Base-by-base conservation (phyloP, 139 green algal genomes). In the Parachlorella kessleri region DNA sequence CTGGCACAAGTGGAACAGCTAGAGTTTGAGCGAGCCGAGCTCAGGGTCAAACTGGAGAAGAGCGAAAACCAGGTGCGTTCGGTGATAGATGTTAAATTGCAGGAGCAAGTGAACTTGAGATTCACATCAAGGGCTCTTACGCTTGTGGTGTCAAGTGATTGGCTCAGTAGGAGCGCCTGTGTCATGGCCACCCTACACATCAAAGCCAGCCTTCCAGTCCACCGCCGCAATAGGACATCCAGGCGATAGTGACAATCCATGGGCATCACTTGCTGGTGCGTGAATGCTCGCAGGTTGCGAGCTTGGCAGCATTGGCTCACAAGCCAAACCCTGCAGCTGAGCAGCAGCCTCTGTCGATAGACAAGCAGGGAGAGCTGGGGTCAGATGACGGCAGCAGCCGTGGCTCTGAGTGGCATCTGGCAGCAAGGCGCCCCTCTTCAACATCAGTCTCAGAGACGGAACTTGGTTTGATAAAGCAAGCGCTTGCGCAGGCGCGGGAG, bases 1-100 rank as follows among this genome's bases (percentile, higher is more conserved):
- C 3, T 37, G 30, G 54, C 38, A 2, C 55, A 84, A 37, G 10
- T 76, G n/a, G 72, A 84, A n/a, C 67, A 55, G 69, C 38, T 84
- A 21, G 66, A 77, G 48, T 81, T 81, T 81, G 75, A 81, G 36
- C 67, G 67, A 2, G 33, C 26, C 9, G 75, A 81, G 75, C 48
- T 81, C 48, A 26, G 10, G 37, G 66, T 81, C 35, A 75, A 69
- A 66, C 66, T 81, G 35, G 66, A 81, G 75, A 36, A 81, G 66
- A 75, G 75, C 14, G 42, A 81, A 24, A n/a, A 65, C 33, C 64
- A 66, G 23, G 64, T 68, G 33, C 48, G 48, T n/a, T n/a, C 48
- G 21, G 21, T 59, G 21, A 59, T 14, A 59, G 21, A 14, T 18
- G 21, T 59, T 59, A 28, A 59, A 59, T 59, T 59, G 48, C 48